phyloP scores from a whole-genome alignment of 495 filamentous ascomycete species.

The Aspergillus ellipticus region DNA sequence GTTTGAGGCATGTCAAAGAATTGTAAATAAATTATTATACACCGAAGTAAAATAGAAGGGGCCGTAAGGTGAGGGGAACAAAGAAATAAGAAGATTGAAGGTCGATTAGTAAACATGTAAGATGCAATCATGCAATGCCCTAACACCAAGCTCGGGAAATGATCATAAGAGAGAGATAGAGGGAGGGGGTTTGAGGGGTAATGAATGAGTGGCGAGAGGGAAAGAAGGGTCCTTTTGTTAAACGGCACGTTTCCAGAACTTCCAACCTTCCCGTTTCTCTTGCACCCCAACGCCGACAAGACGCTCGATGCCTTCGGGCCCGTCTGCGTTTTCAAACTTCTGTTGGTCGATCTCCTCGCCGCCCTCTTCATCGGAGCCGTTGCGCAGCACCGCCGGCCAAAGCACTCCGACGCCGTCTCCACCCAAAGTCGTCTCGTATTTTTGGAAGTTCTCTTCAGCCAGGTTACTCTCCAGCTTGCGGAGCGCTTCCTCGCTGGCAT shows the following conservation, averaged over 20 bases:
- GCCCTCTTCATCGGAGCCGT: constrained; percentile 66
- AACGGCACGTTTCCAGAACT: constrained; percentile 72
- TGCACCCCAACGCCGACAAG: constrained; percentile 59
- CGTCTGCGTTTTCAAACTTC: constrained; percentile 79
- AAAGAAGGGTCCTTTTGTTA: constrained; percentile 2
- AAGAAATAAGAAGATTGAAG: neutral
- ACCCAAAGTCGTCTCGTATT: constrained; percentile 83
- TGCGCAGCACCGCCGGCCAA: constrained; percentile 81
- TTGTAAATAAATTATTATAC: constrained; percentile 8
- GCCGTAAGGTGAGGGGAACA: neutral
- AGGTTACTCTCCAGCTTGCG: constrained; percentile 62
- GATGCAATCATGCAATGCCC: constrained; percentile 2
- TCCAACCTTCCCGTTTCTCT: constrained; percentile 79
- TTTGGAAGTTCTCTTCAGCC: constrained; percentile 70
- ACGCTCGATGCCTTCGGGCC: constrained; percentile 73
- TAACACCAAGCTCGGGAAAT: neutral
- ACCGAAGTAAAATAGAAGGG: constrained; percentile 2
- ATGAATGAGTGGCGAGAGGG: neutral
- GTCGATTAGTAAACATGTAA: neutral
- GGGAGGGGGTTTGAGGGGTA: neutral
- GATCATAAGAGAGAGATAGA: neutral
- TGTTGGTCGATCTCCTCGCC: constrained; percentile 91
- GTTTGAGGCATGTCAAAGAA: constrained; percentile 1
- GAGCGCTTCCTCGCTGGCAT: constrained; percentile 47
- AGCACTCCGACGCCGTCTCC: constrained; percentile 91